These are phyloP conservation scores for Lepidium africanum DNA, from an alignment of 345 rosid genomes.

Conservation along the genomic window DNA sequence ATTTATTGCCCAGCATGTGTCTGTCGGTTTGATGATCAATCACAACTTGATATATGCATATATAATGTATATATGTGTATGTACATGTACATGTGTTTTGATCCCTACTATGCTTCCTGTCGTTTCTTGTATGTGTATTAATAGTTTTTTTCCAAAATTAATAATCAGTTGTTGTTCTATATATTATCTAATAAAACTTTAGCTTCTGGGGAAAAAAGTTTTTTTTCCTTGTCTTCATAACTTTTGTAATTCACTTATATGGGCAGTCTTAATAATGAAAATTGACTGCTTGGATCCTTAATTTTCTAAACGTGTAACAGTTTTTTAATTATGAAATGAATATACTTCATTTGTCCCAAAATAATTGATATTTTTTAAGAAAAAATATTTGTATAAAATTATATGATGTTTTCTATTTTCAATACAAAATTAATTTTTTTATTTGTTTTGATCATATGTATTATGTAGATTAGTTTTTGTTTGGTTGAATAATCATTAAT, in stretches of 20 bases:
- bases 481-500: too few relatives aligned
- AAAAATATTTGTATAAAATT: too few relatives aligned
- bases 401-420: too few relatives aligned
- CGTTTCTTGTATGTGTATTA: slow-evolving; percentile 15
- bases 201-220: neutral
- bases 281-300: too few relatives aligned
- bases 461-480: too few relatives aligned
- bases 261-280: neutral
- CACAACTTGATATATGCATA: slow-evolving; percentile 6
- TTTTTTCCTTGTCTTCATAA: neutral
- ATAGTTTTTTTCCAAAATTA: neutral
- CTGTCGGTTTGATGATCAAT: slow-evolving; percentile 27
- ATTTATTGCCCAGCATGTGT: slow-evolving; percentile 33
- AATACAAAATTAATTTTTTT: too few relatives aligned
- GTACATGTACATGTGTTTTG: slow-evolving; percentile 23
- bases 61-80: neutral
- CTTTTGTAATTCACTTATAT: neutral
- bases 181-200: neutral
- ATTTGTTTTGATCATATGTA: too few relatives aligned
- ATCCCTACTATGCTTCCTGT: slow-evolving; percentile 27
- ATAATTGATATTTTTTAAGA: too few relatives aligned
- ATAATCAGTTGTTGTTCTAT: slow-evolving; percentile 3
- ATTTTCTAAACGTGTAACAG: too few relatives aligned
- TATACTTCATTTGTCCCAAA: too few relatives aligned
- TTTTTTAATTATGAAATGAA: too few relatives aligned